Base-by-base conservation (phyloP, 192 early-diverging fungal genomes). In the Glomus cerebriforme region DNA sequence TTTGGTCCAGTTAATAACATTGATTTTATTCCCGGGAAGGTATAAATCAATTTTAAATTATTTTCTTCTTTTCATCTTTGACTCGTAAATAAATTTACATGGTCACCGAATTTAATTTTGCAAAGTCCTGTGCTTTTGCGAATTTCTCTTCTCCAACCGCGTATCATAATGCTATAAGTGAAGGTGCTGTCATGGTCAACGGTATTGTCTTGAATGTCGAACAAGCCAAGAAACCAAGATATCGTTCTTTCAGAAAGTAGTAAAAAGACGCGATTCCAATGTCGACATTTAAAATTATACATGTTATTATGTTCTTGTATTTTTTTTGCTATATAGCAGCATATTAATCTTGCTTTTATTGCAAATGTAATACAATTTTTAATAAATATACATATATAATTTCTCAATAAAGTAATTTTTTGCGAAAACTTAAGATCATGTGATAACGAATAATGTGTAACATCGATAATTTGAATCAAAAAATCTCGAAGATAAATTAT, bases 21-120 rank as follows among this genome's bases (percentile, higher is more conserved):
- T 37, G 65, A 67, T 34, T 67, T 67, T 34, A 67, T 67, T 22
- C 65, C 65, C 19, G 65, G 65, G 8, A 67, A 67, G 31, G 65
- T 67, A 67, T 19, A 19, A 17, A 66, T 54, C 15, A 43, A 9
- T 43, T 43, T 5, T 3, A 9, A 43, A 5, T 17, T 5, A 19
- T 3, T 17, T 19, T 54, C 19, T 19, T 43, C 4, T 54, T 22
- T 54, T 54, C 17, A 54, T n/a, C 3, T 54, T 54, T 17, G 9
- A 63, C 8, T 15, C 59, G 24, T 24, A 60, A 60, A n/a, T 19
- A 60, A 13, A 26, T 60, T 59, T 60, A 60, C 8, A 9, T n/a
- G 2, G 9, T 24, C 19, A 24, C 19, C 7, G 6, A 22, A 6
- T 29, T 27, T 13, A 67, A 22, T 22, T 3, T 67, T n/a, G 22